These are phyloP conservation scores for Groenewaldozyma salmanticensis DNA, from an alignment of 805 yeast species.

Conservation along the genomic window DNA sequence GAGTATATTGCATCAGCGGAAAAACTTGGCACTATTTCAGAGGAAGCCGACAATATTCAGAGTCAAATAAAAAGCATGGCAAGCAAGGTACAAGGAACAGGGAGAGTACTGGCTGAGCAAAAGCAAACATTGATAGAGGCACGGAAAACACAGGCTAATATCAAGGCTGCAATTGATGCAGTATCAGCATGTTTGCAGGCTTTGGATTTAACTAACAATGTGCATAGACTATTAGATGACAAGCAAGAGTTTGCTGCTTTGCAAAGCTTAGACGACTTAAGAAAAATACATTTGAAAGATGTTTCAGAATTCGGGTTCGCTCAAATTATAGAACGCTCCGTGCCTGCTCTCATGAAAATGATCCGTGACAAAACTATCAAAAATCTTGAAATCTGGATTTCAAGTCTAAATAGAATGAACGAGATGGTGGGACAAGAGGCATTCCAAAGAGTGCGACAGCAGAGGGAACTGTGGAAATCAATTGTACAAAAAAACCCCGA, in stretches of 20 bases:
- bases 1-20: constrained; percentile 42
- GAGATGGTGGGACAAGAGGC: constrained; percentile 47
- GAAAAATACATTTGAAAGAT: constrained; percentile 57
- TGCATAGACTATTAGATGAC: constrained; percentile 67
- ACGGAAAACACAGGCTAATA: constrained; percentile 55
- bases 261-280: constrained; percentile 68
- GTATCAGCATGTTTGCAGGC: constrained; percentile 70
- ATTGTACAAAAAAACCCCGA: constrained; percentile 35
- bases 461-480: constrained; percentile 52
- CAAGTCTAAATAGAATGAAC: constrained; percentile 31
- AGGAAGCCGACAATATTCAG: constrained; percentile 46
- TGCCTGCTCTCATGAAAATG: constrained; percentile 64
- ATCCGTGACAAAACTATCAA: constrained; percentile 63
- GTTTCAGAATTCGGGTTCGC: constrained; percentile 64
- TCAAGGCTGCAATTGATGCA: constrained; percentile 60
- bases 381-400: constrained; percentile 51
- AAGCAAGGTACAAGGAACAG: constrained; percentile 50
- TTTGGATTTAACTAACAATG: constrained; percentile 74
- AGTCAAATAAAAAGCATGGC: constrained; percentile 49
- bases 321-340: constrained; percentile 57
- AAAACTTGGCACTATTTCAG: constrained; percentile 52
- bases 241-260: constrained; percentile 79
- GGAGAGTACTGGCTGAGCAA: constrained; percentile 47
- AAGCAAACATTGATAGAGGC: constrained; percentile 51
- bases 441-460: constrained; percentile 42